Percentiles rank a stretch among this genome's conserved stretches.
Evolutionary conservation across 805 yeast species (phyloP).

Genomic region (Lipomyces anomalus): DNA sequence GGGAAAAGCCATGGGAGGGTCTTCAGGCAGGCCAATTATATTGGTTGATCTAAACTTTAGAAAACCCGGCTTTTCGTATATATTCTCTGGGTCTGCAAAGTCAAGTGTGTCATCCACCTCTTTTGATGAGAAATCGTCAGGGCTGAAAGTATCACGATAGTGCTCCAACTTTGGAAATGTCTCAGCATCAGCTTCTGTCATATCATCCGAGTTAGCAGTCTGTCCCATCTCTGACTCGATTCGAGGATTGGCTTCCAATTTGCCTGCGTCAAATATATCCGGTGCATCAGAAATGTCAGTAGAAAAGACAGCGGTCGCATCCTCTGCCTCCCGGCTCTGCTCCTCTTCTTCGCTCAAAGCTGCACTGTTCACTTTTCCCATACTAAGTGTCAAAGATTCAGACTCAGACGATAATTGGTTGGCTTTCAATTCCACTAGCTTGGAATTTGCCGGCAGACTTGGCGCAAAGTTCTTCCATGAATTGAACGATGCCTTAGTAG

Average conservation of each 20-base stretch:
- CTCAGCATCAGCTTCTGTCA: no score
- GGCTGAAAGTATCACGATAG: not conserved
- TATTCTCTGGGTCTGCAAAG: not conserved
- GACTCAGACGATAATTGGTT: not conserved
- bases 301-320: not conserved
- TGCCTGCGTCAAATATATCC: not conserved
- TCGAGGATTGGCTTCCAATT: no score
- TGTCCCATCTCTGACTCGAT: no score
- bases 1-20: conserved; percentile 14
- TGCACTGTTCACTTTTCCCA: not conserved
- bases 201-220: no score
- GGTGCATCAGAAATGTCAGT: not conserved
- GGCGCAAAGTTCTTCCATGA: not conserved
- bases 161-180: no score
- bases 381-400: not conserved
- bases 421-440: not conserved
- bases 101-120: no score
- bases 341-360: not conserved
- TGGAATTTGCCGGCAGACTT: not conserved
- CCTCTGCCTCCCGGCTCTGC: not conserved
- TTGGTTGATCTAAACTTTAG: conserved; percentile 16
- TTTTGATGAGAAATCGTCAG: no score
- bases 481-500: not conserved
- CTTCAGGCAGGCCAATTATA: conserved; percentile 14
- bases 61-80: conserved; percentile 4